Conservation (phyloP, 2,329 filamentous ascomycete species). For the Cladosporium velox region DNA sequence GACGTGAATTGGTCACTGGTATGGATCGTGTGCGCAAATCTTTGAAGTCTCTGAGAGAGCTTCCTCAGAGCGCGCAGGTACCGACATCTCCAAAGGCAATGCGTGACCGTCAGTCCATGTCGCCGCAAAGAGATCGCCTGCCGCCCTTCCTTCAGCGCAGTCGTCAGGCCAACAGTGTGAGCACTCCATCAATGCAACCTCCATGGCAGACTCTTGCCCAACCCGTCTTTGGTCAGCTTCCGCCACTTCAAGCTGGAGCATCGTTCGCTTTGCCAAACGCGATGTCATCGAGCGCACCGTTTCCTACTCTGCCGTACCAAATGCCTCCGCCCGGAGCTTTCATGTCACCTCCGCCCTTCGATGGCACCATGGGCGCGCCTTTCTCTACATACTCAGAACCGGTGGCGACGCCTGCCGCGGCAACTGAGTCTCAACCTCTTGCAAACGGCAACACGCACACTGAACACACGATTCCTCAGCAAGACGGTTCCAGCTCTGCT, state of each 20-base stretch:
- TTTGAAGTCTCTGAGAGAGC: constrained; percentile 36
- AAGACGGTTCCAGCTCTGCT: constrained; percentile 30
- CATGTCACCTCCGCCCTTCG: constrained; percentile 33
- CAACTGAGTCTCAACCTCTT: not conserved
- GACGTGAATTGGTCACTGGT: constrained; percentile 36
- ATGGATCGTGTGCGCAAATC: constrained; percentile 40
- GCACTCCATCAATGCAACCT: not conserved
- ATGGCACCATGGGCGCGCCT: constrained; percentile 32
- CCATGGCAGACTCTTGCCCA: not conserved
- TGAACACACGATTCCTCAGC: constrained; percentile 28
- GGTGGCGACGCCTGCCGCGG: not conserved
- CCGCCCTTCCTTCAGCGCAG: constrained; percentile 31
- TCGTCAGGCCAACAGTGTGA: constrained; percentile 11
- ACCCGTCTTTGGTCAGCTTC: not conserved
- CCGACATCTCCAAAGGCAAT: constrained; percentile 31
- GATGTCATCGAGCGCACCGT: constrained; percentile 28
- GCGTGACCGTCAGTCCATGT: constrained; percentile 28
- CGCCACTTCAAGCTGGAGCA: not conserved
- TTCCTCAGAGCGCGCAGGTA: constrained; percentile 24
- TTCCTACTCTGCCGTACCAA: constrained; percentile 26
- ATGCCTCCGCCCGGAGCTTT: constrained; percentile 32
- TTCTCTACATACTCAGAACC: constrained; percentile 22
- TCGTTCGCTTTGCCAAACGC: constrained; percentile 7
- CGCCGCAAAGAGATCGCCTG: constrained; percentile 26
- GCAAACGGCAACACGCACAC: not conserved